Percentiles rank a stretch among this genome's conserved stretches.
Evolutionary conservation across 2,329 filamentous ascomycete species (phyloP).

Genomic region (Alternaria metachromatica): DNA sequence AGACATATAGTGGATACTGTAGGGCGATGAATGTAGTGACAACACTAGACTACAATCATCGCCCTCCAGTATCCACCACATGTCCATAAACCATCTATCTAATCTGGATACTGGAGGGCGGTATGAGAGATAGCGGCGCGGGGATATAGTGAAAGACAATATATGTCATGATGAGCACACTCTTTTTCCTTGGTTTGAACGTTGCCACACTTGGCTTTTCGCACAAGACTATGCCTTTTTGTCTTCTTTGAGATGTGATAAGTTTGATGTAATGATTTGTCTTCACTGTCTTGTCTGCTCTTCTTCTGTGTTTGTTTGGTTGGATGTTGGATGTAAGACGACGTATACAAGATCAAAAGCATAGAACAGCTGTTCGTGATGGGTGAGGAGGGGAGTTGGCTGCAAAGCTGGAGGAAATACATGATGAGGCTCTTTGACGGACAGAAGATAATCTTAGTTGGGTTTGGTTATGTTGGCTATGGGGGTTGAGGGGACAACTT

Average conservation of each 20-base stretch:
- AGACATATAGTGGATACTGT: not conserved
- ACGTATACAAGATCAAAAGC: not conserved
- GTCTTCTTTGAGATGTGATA: not conserved
- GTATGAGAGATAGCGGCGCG: not conserved
- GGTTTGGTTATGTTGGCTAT: fast-evolving
- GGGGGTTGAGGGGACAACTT: not conserved
- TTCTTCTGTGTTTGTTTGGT: not conserved
- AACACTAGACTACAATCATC: not conserved
- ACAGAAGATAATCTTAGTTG: not conserved
- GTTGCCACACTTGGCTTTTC: not conserved
- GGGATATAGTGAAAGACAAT: not conserved
- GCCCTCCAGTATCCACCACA: not conserved
- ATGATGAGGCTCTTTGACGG: not conserved
- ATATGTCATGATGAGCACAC: not conserved
- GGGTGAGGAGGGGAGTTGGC: not conserved
- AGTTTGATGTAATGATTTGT: not conserved
- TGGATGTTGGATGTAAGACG: not conserved
- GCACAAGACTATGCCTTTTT: not conserved
- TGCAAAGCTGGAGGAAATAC: not conserved
- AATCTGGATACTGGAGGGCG: not conserved
- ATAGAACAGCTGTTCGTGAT: not conserved
- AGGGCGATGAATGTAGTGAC: not conserved
- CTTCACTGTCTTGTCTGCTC: not conserved
- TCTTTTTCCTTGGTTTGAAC: not conserved
- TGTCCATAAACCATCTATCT: not conserved